Conservation (phyloP, 805 yeast genomes). For the Candida methanosorbosa region DNA sequence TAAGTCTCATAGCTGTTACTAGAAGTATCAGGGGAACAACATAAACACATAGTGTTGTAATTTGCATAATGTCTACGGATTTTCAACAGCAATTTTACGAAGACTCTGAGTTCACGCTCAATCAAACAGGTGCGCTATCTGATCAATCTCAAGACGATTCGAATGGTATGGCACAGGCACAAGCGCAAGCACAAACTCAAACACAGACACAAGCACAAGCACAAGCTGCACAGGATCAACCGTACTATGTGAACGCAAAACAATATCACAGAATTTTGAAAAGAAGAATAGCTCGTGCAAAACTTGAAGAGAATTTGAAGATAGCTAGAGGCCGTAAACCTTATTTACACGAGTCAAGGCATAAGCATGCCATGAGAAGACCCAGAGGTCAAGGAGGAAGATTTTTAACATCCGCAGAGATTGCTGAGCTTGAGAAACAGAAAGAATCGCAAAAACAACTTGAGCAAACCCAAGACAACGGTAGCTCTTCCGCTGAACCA, state of each 20-base stretch:
- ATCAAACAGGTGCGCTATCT: conserved; percentile 6
- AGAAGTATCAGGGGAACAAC: too few species aligned
- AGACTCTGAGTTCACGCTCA: too few species aligned
- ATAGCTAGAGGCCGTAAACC: conserved; percentile 89
- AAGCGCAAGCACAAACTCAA: conserved; percentile 1
- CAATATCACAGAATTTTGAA: conserved; percentile 93
- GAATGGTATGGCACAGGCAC: conserved; percentile 11
- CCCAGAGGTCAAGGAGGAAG: conserved; percentile 99
- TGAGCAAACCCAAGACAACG: conserved; percentile 10
- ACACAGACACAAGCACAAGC: conserved; percentile 3
- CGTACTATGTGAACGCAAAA: conserved; percentile 95
- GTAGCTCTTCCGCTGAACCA: too few species aligned
- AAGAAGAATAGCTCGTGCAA: conserved; percentile 89
- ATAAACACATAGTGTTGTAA: too few species aligned
- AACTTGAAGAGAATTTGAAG: conserved; percentile 79
- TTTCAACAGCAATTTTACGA: conserved; percentile 6
- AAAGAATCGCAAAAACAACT: conserved; percentile 24
- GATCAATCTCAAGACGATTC: conserved; percentile 12
- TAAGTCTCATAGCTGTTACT: too few species aligned
- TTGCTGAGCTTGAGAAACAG: conserved; percentile 58
- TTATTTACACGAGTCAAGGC: conserved; percentile 92
- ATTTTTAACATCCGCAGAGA: conserved; percentile 89
- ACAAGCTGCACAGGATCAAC: conserved; percentile 52
- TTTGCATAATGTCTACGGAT: too few species aligned
- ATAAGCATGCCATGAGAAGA: conserved; percentile 98